A percentile compares a stretch with the other conserved stretches of the same genome.
Conservation (phyloP, 192 early-diverging fungal genomes). For the Coemansia sp. region DNA sequence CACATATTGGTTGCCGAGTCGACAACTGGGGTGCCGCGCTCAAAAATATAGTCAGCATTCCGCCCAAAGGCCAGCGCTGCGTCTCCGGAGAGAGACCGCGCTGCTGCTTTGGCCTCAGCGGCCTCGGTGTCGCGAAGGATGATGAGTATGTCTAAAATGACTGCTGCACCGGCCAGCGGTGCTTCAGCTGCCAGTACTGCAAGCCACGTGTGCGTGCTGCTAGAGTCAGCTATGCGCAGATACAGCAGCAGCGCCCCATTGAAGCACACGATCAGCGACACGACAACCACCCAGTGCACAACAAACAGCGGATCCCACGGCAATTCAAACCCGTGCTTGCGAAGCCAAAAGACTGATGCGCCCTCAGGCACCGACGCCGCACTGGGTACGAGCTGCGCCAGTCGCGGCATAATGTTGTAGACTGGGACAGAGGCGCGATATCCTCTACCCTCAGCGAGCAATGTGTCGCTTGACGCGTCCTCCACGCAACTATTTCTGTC, state of each 20-base stretch:
- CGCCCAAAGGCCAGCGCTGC: conserved; percentile 9
- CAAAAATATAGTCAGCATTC: conserved; percentile 34
- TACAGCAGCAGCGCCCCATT: conserved; percentile 24
- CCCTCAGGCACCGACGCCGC: conserved; percentile 37
- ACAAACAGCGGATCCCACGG: conserved; percentile 52
- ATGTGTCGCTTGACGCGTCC: not conserved
- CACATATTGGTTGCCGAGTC: conserved; percentile 27
- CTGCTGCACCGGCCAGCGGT: conserved; percentile 9
- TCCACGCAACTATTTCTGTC: not conserved
- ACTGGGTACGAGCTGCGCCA: conserved; percentile 18
- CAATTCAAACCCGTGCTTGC: conserved; percentile 41
- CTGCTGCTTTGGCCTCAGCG: conserved; percentile 14
- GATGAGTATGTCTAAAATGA: conserved; percentile 21
- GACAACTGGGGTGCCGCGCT: conserved; percentile 42
- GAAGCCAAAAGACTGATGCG: conserved; percentile 41
- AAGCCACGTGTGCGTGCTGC: conserved; percentile 10
- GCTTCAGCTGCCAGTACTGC: conserved; percentile 16
- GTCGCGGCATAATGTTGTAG: conserved; percentile 5
- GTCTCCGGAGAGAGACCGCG: not conserved
- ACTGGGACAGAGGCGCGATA: not conserved
- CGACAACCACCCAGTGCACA: conserved; percentile 33
- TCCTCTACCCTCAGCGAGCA: not conserved
- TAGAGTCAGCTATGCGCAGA: conserved; percentile 10
- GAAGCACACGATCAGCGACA: conserved; percentile 14
- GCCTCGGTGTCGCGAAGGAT: conserved; percentile 33